Conservation (phyloP, 140 eudicot genomes). For the Cichorium intybus region DNA sequence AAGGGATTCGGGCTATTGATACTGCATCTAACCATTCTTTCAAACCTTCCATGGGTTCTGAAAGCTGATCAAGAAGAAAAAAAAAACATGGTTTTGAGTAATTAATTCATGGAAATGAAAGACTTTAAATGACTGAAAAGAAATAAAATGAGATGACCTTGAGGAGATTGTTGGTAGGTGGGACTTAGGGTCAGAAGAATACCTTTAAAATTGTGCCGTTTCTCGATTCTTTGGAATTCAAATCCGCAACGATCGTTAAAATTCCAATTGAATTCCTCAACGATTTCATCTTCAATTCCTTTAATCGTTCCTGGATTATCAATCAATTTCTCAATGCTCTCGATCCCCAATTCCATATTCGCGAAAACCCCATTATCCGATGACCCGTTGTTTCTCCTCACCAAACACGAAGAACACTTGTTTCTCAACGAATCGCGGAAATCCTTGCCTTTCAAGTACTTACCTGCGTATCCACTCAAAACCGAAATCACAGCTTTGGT, state of each 20-base stretch:
- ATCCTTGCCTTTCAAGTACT: conserved; percentile 34
- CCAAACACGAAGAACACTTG: conserved; percentile 47
- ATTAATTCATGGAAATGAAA: neutral
- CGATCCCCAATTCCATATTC: too few species aligned
- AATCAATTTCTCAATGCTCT: too few species aligned
- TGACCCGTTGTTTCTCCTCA: too few species aligned
- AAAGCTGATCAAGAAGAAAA: conserved; percentile 48
- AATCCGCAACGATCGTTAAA: conserved; percentile 44
- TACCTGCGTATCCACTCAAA: too few species aligned
- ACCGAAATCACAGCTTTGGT: too few species aligned
- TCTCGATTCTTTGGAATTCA: conserved; percentile 40
- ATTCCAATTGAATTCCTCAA: conserved; percentile 47
- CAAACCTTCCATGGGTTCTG: conserved; percentile 76
- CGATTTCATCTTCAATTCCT: conserved; percentile 46
- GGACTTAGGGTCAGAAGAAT: too few species aligned
- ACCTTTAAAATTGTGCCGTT: conserved; percentile 39
- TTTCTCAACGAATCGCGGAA: conserved; percentile 39
- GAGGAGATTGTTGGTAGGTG: conserved; percentile 61
- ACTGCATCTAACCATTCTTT: conserved; percentile 91
- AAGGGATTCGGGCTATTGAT: conserved; percentile 77
- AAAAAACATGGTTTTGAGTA: conserved; percentile 4
- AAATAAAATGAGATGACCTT: conserved; percentile 38
- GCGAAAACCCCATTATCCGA: too few species aligned
- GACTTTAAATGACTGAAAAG: neutral
- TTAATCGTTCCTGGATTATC: too few species aligned